These are phyloP conservation scores for Bipolaris cookei DNA, from an alignment of 2,329 filamentous ascomycete genomes.

Conservation along the genomic window DNA sequence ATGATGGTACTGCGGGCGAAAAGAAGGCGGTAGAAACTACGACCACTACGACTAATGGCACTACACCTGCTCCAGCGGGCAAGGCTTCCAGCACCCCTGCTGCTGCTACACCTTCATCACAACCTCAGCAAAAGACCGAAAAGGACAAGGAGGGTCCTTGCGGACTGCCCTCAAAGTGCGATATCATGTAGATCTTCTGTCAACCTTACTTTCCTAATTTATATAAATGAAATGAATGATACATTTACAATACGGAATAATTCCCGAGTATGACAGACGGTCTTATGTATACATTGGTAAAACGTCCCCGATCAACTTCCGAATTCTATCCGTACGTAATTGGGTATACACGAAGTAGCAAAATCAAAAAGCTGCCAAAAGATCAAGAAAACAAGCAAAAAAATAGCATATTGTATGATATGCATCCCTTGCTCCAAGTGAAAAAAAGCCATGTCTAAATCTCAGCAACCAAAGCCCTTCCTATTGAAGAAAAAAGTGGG, in stretches of 20 bases:
- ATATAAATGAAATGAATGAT: conserved; percentile 3
- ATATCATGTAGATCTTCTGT: conserved; percentile 60
- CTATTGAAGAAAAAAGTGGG: too few relatives aligned
- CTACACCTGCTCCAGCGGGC: conserved; percentile 39
- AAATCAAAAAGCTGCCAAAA: too few relatives aligned
- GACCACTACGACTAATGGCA: conserved; percentile 19
- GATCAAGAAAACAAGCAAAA: too few relatives aligned
- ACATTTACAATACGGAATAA: neutral
- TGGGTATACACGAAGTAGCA: too few relatives aligned
- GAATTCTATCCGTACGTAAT: too few relatives aligned
- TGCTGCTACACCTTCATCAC: conserved; percentile 26
- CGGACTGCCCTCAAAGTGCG: conserved; percentile 77
- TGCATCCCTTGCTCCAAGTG: too few relatives aligned
- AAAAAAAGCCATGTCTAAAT: too few relatives aligned
- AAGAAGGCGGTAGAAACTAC: conserved; percentile 13
- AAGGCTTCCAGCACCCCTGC: neutral
- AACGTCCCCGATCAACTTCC: too few relatives aligned
- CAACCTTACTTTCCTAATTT: neutral
- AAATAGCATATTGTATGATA: too few relatives aligned
- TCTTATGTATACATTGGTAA: too few relatives aligned
- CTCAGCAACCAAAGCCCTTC: neutral
- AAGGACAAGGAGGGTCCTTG: conserved; percentile 71
- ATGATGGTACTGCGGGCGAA: conserved; percentile 56
- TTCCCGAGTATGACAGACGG: too few relatives aligned
- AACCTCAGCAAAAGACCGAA: conserved; percentile 40